Evolutionary conservation across 805 yeast species (phyloP), one percentile per base, ranked within the genome.

Genomic region (Peterozyma xylosa): DNA sequence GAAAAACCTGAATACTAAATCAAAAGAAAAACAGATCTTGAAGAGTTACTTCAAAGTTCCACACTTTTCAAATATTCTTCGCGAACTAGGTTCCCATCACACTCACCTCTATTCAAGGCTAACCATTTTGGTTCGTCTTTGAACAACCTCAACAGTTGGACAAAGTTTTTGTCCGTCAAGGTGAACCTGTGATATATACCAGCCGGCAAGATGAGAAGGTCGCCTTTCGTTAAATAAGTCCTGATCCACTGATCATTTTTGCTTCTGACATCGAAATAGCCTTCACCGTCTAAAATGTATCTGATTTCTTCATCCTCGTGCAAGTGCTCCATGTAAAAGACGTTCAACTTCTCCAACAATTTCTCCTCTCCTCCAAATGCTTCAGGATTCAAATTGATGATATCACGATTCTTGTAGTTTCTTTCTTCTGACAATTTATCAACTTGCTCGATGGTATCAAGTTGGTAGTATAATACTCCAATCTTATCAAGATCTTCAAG

Each of bases 291-390:
- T 15, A 84, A 57, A 42, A 89, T 78, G 64, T 89, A 91, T 51
- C 99, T 71, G 58, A 91, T 91, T 67, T 91, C 99, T 64, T 91
- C 99, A 59, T 91, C 99, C 59, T 91, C 98, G 59, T 91, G 99
- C 43, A 88, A 70, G 62, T 91, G 99, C 57, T 91, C 96, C 39
- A 74, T 68, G 66, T 80, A 86, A 62, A 90, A 89, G 37, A 65
- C 73, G 49, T 74, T 69, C 61, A 91, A 70, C 60, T 88, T 87
- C 41, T 67, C 69, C 50, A 77, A 70, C 54, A 85, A 76, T 0
- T 76, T 81, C 3, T 57, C 60, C 42, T 77, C 82, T 33, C 80
- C 80, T 17, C 82, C 78, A 57, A 88, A 78, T 0, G 84, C 70
- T 3, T 64, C 73, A 29, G 77, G 73, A 29, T 79, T 74, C 42